Evolutionary conservation across 2,329 filamentous ascomycete genomes (phyloP).

Genomic region (Fusarium austroafricanum): DNA sequence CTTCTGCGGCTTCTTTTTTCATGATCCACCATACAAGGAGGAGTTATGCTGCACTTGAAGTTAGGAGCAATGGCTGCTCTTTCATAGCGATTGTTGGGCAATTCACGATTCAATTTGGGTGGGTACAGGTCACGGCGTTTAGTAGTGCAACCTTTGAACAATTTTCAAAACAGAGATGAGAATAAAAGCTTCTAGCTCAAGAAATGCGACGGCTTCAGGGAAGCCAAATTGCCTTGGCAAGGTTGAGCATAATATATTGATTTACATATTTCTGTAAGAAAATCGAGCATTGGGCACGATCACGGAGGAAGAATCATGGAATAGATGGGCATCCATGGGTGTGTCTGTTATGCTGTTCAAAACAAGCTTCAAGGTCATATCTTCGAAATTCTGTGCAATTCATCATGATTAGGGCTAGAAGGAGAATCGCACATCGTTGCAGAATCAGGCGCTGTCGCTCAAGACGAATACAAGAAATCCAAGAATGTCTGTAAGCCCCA

Average conservation of each 20-base stretch:
- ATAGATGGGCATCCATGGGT: slow-evolving; percentile 15
- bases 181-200: slow-evolving; percentile 8
- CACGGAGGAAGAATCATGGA: not conserved
- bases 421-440: not conserved
- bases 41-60: slow-evolving; percentile 10
- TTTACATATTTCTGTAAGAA: slow-evolving; percentile 11
- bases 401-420: not conserved
- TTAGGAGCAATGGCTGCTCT: slow-evolving; percentile 4
- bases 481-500: slow-evolving; percentile 14
- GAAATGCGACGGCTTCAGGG: not conserved
- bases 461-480: slow-evolving; percentile 8
- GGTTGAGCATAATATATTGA: slow-evolving; percentile 11
- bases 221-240: not conserved
- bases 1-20: slow-evolving; percentile 16
- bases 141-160: slow-evolving; percentile 39
- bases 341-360: not conserved
- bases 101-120: slow-evolving; percentile 38
- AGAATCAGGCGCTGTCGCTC: slow-evolving; percentile 22
- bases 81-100: slow-evolving; percentile 14
- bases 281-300: slow-evolving; percentile 6
- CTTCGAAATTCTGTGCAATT: not conserved
- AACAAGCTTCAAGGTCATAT: not conserved
- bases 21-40: slow-evolving; percentile 30
- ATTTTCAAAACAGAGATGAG: slow-evolving; percentile 13
- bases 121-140: slow-evolving; percentile 44